A percentile compares a stretch with the other conserved stretches of the same genome.
Evolutionary conservation across 441 rosid species (phyloP).

Genomic region (Geranium incanum): DNA sequence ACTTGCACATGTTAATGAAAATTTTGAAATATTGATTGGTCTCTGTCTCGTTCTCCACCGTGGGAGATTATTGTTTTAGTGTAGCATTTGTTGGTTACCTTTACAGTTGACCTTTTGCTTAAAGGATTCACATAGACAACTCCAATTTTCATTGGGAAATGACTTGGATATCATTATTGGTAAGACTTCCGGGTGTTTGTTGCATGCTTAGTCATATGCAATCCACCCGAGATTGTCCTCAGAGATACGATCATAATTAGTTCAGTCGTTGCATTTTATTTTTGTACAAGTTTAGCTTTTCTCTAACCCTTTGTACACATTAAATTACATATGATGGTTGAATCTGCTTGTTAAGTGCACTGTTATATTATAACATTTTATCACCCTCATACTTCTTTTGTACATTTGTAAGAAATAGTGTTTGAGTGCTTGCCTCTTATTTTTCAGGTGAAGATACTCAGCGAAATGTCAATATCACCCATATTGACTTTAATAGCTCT

Average conservation of each 20-base stretch:
- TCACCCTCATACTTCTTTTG: background rate
- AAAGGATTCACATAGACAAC: background rate
- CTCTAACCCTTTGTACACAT: background rate
- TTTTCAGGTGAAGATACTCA: conserved; percentile 63
- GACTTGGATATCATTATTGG: background rate
- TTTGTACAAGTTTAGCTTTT: background rate
- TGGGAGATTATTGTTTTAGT: background rate
- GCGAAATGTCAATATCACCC: conserved; percentile 39
- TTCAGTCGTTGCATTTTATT: background rate
- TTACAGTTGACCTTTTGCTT: background rate
- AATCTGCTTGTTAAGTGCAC: conserved; percentile 7
- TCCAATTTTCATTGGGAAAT: background rate
- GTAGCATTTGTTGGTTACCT: background rate
- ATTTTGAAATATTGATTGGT: background rate
- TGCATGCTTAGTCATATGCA: too few relatives aligned
- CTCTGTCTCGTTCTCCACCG: background rate
- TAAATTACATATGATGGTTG: background rate
- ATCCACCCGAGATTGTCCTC: too few relatives aligned
- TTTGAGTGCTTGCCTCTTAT: conserved; percentile 10
- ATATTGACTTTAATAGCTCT: conserved; percentile 31
- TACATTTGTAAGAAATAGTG: conserved; percentile 2
- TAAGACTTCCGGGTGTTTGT: background rate
- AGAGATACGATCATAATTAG: background rate
- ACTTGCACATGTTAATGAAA: background rate
- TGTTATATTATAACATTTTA: background rate